Evolutionary conservation across 768 basidiomycete species (phyloP).

Genomic region (Boletus pseudopeckii): DNA sequence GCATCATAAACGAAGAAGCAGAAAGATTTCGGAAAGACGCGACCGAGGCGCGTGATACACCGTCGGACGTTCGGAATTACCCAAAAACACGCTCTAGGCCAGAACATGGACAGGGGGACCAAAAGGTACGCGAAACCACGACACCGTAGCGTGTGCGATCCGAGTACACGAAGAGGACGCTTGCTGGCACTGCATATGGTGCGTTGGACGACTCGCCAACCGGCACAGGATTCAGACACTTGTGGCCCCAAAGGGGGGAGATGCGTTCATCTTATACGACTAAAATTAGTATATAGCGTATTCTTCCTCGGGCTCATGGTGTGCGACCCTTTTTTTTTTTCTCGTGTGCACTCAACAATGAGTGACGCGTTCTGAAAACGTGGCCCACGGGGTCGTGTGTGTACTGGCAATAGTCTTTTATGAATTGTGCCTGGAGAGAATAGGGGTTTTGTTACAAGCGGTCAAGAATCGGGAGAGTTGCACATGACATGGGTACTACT

Average conservation of each 20-base stretch:
- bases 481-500: conserved; percentile 27
- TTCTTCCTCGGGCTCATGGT: conserved; percentile 11
- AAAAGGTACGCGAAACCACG: no score
- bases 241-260: not conserved
- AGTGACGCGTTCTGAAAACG: not conserved
- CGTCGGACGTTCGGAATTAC: no score
- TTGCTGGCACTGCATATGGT: no score
- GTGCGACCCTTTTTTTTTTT: not conserved
- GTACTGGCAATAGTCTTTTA: not conserved
- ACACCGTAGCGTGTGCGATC: no score
- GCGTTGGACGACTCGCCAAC: no score
- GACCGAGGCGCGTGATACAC: no score
- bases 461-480: not conserved
- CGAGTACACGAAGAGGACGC: no score
- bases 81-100: no score
- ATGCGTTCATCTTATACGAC: not conserved
- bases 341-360: not conserved
- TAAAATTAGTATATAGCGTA: not conserved
- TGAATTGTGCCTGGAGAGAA: conserved; percentile 1
- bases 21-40: no score
- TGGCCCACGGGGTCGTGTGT: not conserved
- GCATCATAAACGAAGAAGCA: no score
- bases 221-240: no score
- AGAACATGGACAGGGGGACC: no score
- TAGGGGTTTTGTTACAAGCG: not conserved